phyloP scores from a whole-genome alignment of 352 stramenopile genomes.

The Phytophthora foliorum region DNA sequence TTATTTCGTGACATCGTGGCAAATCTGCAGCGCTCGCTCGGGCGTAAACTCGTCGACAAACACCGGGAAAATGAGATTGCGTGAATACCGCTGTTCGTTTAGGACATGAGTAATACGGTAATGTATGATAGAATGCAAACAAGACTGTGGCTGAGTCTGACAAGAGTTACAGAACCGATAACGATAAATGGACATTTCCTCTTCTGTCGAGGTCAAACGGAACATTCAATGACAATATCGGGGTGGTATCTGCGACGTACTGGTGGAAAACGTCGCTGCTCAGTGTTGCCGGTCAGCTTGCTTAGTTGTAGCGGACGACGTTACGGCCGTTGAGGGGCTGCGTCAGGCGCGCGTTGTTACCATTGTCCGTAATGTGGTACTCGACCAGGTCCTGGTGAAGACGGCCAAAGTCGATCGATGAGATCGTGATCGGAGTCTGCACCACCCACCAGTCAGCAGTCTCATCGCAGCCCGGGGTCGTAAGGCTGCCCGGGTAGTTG shows the following conservation, averaged over 20 bases:
- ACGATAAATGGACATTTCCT: constrained; percentile 7
- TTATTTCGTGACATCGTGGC: constrained; percentile 38
- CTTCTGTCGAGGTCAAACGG: constrained; percentile 1
- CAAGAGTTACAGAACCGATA: no score
- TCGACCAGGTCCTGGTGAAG: constrained; percentile 45
- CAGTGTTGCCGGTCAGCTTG: no score
- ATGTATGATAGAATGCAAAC: no score
- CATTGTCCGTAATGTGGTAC: constrained; percentile 50
- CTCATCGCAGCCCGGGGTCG: constrained; percentile 61
- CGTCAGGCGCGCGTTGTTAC: constrained; percentile 53
- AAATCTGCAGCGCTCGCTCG: not conserved
- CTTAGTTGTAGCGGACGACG: constrained; percentile 33
- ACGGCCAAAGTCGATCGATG: constrained; percentile 37
- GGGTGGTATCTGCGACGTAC: not conserved
- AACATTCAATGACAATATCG: not conserved
- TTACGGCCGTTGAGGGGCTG: constrained; percentile 53
- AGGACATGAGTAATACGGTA: no score
- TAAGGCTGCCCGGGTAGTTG: constrained; percentile 82
- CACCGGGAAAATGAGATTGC: not conserved
- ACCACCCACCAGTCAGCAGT: constrained; percentile 77
- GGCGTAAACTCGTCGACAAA: not conserved
- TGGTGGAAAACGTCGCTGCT: no score
- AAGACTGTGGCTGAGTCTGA: no score
- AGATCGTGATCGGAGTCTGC: constrained; percentile 57
- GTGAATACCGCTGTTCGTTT: not conserved